A percentile compares a stretch with the other conserved stretches of the same genome.
These are phyloP conservation scores for Saccharomycodes ludwigii DNA, from an alignment of 805 yeast genomes.

Conservation along the genomic window DNA sequence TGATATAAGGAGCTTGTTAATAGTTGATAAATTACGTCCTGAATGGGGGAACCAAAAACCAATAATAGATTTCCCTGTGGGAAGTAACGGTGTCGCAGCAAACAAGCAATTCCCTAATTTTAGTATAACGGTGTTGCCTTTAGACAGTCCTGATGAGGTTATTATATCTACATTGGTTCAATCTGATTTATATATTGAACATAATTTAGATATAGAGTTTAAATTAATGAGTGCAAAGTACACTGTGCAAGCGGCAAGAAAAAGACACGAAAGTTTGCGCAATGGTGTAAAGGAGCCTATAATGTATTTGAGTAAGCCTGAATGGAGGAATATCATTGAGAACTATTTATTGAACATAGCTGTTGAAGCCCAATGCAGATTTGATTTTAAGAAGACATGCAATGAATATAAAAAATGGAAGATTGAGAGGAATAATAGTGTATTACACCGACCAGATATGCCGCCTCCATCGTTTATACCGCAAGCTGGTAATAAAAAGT, in stretches of 20 bases:
- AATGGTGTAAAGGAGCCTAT: constrained; percentile 15
- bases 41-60: constrained; percentile 50
- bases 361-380: constrained; percentile 59
- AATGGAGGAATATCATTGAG: constrained; percentile 67
- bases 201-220: constrained; percentile 41
- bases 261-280: constrained; percentile 29
- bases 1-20: constrained; percentile 52
- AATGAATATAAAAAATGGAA: constrained; percentile 33
- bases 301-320: constrained; percentile 35
- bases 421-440: constrained; percentile 9
- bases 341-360: constrained; percentile 52
- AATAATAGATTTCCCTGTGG: constrained; percentile 20
- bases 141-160: constrained; percentile 34
- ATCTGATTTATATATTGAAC: constrained; percentile 57
- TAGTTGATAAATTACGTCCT: constrained; percentile 35
- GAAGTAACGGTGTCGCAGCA: constrained; percentile 12
- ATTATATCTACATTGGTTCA: constrained; percentile 37
- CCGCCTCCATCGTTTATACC: constrained; percentile 24
- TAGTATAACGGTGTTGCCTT: constrained; percentile 39
- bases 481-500: constrained; percentile 5
- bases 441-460: constrained; percentile 19
- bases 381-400: constrained; percentile 46
- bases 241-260: constrained; percentile 46
- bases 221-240: constrained; percentile 47
- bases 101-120: constrained; percentile 27